A percentile compares a stretch with the other conserved stretches of the same genome.
Conservation (phyloP, 257 asterid genomes). For the Leonotis leonurus region DNA sequence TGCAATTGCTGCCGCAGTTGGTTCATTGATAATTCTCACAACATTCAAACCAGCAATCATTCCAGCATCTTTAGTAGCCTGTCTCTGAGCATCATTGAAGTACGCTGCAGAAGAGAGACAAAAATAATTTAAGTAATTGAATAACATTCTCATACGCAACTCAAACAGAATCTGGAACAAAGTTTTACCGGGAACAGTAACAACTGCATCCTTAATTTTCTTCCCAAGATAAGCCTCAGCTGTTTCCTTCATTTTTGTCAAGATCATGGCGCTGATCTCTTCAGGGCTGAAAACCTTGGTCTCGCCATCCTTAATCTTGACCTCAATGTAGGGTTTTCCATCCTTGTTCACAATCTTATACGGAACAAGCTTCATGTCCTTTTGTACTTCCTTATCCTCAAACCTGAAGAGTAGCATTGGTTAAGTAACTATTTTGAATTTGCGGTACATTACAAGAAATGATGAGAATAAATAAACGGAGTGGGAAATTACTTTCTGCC, state of each 20-base stretch:
- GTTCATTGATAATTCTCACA: conserved; percentile 84
- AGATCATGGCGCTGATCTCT: conserved; percentile 87
- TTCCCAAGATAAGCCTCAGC: conserved; percentile 89
- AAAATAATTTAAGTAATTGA: conserved; percentile 9
- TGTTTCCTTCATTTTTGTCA: conserved; percentile 88
- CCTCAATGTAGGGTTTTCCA: conserved; percentile 89
- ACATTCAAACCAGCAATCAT: conserved; percentile 85
- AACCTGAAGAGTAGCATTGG: conserved; percentile 38
- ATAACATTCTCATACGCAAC: not conserved
- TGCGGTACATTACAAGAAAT: not conserved
- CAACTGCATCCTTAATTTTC: conserved; percentile 86
- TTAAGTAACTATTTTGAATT: not conserved
- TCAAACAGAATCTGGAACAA: not conserved
- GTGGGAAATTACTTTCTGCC: conserved; percentile 72
- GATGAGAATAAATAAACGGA: not conserved
- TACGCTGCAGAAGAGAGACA: conserved; percentile 46
- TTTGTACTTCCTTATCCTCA: conserved; percentile 86
- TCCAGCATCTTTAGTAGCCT: conserved; percentile 94
- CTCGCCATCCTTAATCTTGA: conserved; percentile 74
- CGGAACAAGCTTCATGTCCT: conserved; percentile 83
- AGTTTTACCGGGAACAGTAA: conserved; percentile 77
- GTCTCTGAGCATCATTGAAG: conserved; percentile 95
- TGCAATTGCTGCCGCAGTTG: conserved; percentile 97
- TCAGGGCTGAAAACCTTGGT: conserved; percentile 91
- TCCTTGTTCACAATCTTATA: conserved; percentile 82